Base-by-base conservation (phyloP, 495 filamentous ascomycete genomes). In the Letharia columbiana region DNA sequence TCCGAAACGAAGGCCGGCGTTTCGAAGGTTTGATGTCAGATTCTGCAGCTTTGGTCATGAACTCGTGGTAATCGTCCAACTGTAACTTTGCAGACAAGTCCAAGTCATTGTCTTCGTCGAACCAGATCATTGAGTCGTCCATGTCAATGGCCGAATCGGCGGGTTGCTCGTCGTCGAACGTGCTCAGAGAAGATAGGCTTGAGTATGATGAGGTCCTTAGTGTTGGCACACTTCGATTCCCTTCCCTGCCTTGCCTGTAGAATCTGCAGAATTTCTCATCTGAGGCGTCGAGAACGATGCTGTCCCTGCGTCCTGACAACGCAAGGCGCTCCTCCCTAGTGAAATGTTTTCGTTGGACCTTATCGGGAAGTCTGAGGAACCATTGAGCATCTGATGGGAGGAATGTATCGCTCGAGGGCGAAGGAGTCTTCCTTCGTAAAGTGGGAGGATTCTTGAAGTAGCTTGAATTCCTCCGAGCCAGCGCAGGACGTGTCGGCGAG, bases 31-130 rank as follows among this genome's bases (percentile, higher is more conserved):
- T 62, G 44, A 54, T n/a, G 7, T 70, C 31, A 60, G 71, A 71
- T 44, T 70, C 69, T 54, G 76, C 67, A 37, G 76, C 64, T 63
- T 77, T 68, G 28, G 70, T 68, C n/a, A 83, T 70, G 71, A 79
- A 77, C 23, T 72, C 69, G 64, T 82, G 81, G 57, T 83, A 82
- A 65, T 82, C 78, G 66, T 81, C 80, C 41, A 91, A 78, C 18
- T 61, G 58, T 18, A 72, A 44, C 12, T 63, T 66, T 31, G 68
- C 64, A 39, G 84, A 83, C 61, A 92, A 75, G 71, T 93, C 87
- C 31, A 93, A 77, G 61, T 89, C 84, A 18, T 87, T 85, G 67
- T 90, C 87, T 67, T 90, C 89, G 37, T 95, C 90, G 62, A 93
- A 77, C 89, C 90, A 91, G 66, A 84, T 83, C 61, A 91, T 80